Conservation (phyloP, 2,329 filamentous ascomycete species). For the Aspergillus caelatus region DNA sequence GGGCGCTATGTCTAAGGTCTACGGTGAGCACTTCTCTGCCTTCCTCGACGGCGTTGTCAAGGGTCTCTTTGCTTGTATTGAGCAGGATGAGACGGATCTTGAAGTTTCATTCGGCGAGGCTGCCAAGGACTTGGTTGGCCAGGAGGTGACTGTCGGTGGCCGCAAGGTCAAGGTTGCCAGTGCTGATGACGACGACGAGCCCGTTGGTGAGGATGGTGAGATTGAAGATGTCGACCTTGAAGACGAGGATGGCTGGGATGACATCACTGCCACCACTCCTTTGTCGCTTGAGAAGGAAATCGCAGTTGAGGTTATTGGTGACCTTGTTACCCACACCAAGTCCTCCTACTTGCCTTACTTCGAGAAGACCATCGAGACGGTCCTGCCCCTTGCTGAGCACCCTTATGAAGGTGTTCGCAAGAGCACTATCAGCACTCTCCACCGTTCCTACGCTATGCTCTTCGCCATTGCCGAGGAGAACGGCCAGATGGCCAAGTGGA, state of each 20-base stretch:
- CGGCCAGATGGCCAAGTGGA: slow-evolving; percentile 78
- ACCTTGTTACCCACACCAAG: slow-evolving; percentile 86
- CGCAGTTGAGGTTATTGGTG: slow-evolving; percentile 89
- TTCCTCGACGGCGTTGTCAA: slow-evolving; percentile 52
- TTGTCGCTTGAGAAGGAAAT: slow-evolving; percentile 97
- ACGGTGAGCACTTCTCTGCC: slow-evolving; percentile 65
- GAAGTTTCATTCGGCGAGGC: slow-evolving; percentile 75
- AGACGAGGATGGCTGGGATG: slow-evolving; percentile 82
- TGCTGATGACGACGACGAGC: slow-evolving; percentile 59
- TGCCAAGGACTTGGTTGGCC: slow-evolving; percentile 71
- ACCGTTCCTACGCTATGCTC: slow-evolving; percentile 89
- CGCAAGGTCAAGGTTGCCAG: slow-evolving; percentile 83
- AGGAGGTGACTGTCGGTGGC: slow-evolving; percentile 76
- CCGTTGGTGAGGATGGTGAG: slow-evolving; percentile 57
- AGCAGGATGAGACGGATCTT: slow-evolving; percentile 83
- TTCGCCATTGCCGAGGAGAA: slow-evolving; percentile 85
- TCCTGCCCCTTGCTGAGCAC: slow-evolving; percentile 82
- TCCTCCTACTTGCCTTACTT: slow-evolving; percentile 80
- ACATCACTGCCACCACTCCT: slow-evolving; percentile 80
- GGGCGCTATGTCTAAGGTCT: slow-evolving; percentile 92
- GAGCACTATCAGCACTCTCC: slow-evolving; percentile 85
- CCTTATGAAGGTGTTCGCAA: slow-evolving; percentile 92
- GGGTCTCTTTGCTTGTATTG: slow-evolving; percentile 76
- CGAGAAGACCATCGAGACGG: slow-evolving; percentile 80
- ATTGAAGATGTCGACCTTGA: slow-evolving; percentile 69